Base-by-base conservation (phyloP, 1,284 basidiomycete species). In the Phellinidium pouzarii region DNA sequence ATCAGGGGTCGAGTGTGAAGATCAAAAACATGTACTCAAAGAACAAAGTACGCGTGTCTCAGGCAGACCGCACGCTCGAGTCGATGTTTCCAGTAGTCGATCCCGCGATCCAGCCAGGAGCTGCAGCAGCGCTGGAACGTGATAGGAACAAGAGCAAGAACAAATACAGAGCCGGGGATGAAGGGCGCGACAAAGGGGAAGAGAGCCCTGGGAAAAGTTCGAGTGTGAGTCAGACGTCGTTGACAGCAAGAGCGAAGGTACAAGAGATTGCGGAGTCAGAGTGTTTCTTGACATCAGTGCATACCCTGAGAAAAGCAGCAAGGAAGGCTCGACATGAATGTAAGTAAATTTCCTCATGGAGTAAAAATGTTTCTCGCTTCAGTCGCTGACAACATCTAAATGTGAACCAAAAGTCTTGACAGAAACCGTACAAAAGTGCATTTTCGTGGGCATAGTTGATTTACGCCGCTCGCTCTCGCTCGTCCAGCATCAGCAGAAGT, bases 371-470 rank as follows among this genome's bases (percentile, higher is more conserved):
- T 14, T 34, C 52, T 9, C 46, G 1, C 42, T 36, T 11, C 20
- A 23, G 38, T 56, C 29, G 48, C 46, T 47, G 20, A 47, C n/a
- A 49, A 41, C 2, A 25, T 12, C 8, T 12, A 4, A 46, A 17
- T 47, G 36, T 20, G 23, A 14, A 26, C 7, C 41, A 20, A 23
- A 48, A 94, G 94, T 83, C 37, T 71, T 97, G 14, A 80, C 80
- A 0, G 89, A 94, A 59, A 87, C 98, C 36, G 65, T 99, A 31
- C 78, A 84, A 58, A 86, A 91, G 42, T 92, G 97, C 62, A 88
- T 83, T 0, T 97, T 96, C 64, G 94, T 99, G 29, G 95, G 95
- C 1, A 82, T 98, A 22, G 91, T 94, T 3, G 94, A 97, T 65
- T 66, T 85, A 6, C 67, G 77, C 17, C 76, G 80, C 36, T 86